phyloP scores from a whole-genome alignment of 768 basidiomycete genomes.

The Phaeotremella fagi region DNA sequence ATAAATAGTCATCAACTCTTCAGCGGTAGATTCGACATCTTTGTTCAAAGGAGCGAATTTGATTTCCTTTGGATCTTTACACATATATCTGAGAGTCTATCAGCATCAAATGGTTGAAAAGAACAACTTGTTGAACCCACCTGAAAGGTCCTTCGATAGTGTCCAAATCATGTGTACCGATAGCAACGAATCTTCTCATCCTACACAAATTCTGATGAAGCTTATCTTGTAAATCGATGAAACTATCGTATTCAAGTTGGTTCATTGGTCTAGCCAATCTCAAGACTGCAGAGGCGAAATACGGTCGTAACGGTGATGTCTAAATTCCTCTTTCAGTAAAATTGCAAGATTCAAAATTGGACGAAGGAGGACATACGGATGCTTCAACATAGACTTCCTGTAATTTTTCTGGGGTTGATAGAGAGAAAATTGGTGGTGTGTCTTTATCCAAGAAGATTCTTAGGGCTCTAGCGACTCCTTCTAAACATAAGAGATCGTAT shows the following conservation, averaged over 20 bases:
- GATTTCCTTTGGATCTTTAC: slow-evolving; percentile 67
- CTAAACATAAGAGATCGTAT: slow-evolving; percentile 96
- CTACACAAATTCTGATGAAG: slow-evolving; percentile 94
- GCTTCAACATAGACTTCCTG: slow-evolving; percentile 65
- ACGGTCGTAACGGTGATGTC: slow-evolving; percentile 79
- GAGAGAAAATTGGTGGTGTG: slow-evolving; percentile 65
- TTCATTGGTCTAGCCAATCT: slow-evolving; percentile 81
- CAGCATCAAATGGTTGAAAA: neutral
- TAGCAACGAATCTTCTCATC: slow-evolving; percentile 81
- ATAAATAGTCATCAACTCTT: slow-evolving; percentile 87
- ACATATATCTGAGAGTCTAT: slow-evolving; percentile 38
- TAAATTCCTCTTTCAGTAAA: slow-evolving; percentile 40
- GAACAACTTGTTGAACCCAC: slow-evolving; percentile 54
- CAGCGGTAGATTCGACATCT: slow-evolving; percentile 70
- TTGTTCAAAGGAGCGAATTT: slow-evolving; percentile 85
- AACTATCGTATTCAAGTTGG: slow-evolving; percentile 81
- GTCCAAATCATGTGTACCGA: slow-evolving; percentile 96
- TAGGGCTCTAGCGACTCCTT: slow-evolving; percentile 85
- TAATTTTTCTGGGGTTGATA: slow-evolving; percentile 63
- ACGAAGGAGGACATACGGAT: slow-evolving; percentile 56
- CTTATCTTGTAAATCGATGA: slow-evolving; percentile 99
- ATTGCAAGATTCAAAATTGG: neutral
- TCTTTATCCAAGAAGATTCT: slow-evolving; percentile 71
- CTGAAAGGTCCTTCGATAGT: slow-evolving; percentile 80
- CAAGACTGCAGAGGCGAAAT: slow-evolving; percentile 83